Percentiles rank a stretch among this genome's conserved stretches.
Conservation (phyloP, 441 rosid species). For the Dalechampia spathulata region DNA sequence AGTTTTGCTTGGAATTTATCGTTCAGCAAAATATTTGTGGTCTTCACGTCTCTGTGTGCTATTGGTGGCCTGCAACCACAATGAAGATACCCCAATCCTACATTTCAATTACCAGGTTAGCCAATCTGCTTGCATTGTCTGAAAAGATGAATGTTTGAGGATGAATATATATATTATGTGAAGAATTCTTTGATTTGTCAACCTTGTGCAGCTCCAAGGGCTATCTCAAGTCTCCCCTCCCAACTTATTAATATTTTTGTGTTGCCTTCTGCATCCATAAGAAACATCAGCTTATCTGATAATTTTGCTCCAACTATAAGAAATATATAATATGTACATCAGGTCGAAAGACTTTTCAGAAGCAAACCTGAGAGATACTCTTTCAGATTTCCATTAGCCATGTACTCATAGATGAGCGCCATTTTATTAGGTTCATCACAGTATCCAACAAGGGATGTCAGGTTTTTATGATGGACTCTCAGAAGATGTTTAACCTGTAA, state of each 20-base stretch:
- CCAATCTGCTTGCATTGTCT: too few relatives aligned
- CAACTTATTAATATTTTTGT: slow-evolving; percentile 17
- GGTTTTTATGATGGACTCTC: slow-evolving; percentile 50
- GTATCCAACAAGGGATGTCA: slow-evolving; percentile 40
- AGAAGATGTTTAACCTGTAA: slow-evolving; percentile 38
- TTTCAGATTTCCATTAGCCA: slow-evolving; percentile 42
- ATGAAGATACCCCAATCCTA: slow-evolving; percentile 34
- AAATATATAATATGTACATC: not conserved
- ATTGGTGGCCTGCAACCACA: slow-evolving; percentile 8
- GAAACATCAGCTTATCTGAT: not conserved
- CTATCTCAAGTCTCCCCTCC: slow-evolving; percentile 33
- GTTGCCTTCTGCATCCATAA: slow-evolving; percentile 6
- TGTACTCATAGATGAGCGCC: slow-evolving; percentile 47
- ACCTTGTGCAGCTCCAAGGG: slow-evolving; percentile 39
- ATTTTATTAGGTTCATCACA: slow-evolving; percentile 36
- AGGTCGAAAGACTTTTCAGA: too few relatives aligned
- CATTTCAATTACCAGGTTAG: not conserved
- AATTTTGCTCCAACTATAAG: not conserved
- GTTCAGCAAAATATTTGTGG: slow-evolving; percentile 28
- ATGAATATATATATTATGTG: not conserved
- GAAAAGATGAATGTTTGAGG: slow-evolving; percentile 10
- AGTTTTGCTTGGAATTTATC: not conserved
- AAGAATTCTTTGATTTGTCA: too few relatives aligned
- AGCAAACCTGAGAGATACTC: slow-evolving; percentile 36
- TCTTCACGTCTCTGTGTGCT: slow-evolving; percentile 32